Conservation (phyloP, 2,329 filamentous ascomycete genomes). For the Aspergillus carbonarius region DNA sequence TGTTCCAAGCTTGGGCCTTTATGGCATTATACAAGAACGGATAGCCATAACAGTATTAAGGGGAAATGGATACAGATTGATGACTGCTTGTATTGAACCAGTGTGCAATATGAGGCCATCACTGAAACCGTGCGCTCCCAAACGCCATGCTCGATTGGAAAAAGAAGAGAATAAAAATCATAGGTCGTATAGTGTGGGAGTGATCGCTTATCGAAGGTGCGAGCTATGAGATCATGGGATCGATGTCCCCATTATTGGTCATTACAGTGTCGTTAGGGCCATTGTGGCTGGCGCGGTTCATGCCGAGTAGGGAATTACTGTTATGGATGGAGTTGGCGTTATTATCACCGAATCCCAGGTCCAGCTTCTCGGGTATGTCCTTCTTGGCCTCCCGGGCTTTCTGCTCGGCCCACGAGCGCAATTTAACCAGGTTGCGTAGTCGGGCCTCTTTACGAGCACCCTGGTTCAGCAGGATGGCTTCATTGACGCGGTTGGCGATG, state of each 20-base stretch:
- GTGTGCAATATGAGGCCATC: too few relatives aligned
- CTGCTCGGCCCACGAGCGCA: slow-evolving; percentile 80
- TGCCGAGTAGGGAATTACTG: slow-evolving; percentile 24
- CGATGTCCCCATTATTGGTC: slow-evolving; percentile 42
- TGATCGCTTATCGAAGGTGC: slow-evolving; percentile 7
- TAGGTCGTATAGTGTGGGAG: not conserved
- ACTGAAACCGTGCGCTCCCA: not conserved
- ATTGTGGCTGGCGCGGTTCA: slow-evolving; percentile 24
- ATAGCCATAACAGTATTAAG: too few relatives aligned
- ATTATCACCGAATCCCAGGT: slow-evolving; percentile 43
- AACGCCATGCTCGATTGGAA: not conserved
- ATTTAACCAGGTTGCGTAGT: slow-evolving; percentile 75
- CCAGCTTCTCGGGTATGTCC: slow-evolving; percentile 47
- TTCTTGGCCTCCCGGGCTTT: slow-evolving; percentile 49
- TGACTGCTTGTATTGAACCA: not conserved
- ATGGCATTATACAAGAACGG: too few relatives aligned
- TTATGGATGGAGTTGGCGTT: slow-evolving; percentile 19
- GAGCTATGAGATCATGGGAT: slow-evolving; percentile 41
- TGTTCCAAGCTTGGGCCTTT: too few relatives aligned
- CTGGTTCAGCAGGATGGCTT: slow-evolving; percentile 75
- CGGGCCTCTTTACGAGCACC: slow-evolving; percentile 74
- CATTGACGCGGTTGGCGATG: slow-evolving; percentile 87
- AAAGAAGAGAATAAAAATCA: not conserved
- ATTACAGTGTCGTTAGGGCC: slow-evolving; percentile 42
- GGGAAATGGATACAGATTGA: too few relatives aligned